Conservation (phyloP, 495 filamentous ascomycete genomes). For the Penicillium desertorum region DNA sequence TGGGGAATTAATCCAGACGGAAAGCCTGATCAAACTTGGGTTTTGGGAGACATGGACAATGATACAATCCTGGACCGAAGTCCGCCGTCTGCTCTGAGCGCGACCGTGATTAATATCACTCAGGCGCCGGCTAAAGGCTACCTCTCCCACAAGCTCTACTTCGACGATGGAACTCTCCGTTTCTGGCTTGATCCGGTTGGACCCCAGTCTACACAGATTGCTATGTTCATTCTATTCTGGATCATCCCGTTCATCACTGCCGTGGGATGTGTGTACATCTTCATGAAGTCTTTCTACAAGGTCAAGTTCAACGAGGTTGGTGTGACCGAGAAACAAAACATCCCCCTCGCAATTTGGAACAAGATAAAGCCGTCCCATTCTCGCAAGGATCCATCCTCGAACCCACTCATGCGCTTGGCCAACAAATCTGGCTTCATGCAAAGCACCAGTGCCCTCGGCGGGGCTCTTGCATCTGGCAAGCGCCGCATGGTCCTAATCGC, state of each 20-base stretch:
- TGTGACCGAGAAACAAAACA: conserved; percentile 48
- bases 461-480: conserved; percentile 32
- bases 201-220: conserved; percentile 51
- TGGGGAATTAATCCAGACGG: conserved; percentile 70
- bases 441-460: conserved; percentile 43
- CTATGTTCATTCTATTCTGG: conserved; percentile 55
- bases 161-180: conserved; percentile 54
- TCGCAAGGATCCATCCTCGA: conserved; percentile 21
- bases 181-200: conserved; percentile 55
- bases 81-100: conserved; percentile 56
- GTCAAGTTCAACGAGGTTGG: conserved; percentile 72
- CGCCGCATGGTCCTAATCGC: conserved; percentile 62
- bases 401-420: conserved; percentile 35
- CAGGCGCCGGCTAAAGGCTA: conserved; percentile 52
- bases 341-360: conserved; percentile 39
- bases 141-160: conserved; percentile 53
- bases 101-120: conserved; percentile 62
- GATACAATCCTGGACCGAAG: conserved; percentile 63
- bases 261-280: conserved; percentile 54
- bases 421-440: conserved; percentile 48
- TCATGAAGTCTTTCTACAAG: conserved; percentile 68
- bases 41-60: conserved; percentile 60
- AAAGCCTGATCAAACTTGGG: conserved; percentile 56
- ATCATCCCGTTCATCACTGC: conserved; percentile 55
- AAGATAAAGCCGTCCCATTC: conserved; percentile 27